These are phyloP conservation scores for Ganoderma multipileum DNA, from an alignment of 1,284 basidiomycete species.

Conservation along the genomic window DNA sequence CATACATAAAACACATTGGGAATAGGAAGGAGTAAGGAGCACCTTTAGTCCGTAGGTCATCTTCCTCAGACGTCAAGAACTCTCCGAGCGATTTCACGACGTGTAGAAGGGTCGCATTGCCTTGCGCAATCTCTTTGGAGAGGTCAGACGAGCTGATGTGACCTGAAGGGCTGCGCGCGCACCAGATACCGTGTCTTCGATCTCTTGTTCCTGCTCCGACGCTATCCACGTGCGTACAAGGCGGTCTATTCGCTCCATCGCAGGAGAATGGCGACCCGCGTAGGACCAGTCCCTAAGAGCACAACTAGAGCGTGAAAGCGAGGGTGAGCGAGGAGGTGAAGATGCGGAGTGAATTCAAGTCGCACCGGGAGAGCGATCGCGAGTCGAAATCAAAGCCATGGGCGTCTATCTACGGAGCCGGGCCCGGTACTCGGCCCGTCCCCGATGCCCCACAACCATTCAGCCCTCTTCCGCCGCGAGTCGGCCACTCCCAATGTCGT, in stretches of 20 bases:
- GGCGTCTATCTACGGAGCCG: neutral
- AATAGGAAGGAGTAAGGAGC: neutral
- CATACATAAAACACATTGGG: slow-evolving; percentile 1
- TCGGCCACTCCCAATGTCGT: no score
- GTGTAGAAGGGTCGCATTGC: slow-evolving; percentile 70
- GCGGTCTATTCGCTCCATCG: slow-evolving; percentile 52
- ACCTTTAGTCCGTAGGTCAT: slow-evolving; percentile 83
- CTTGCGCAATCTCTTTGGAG: slow-evolving; percentile 67
- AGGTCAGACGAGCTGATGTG: neutral
- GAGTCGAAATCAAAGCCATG: neutral
- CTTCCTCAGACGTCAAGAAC: slow-evolving; percentile 88
- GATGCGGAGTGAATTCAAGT: neutral
- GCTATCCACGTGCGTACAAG: slow-evolving; percentile 80
- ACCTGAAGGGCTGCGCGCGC: slow-evolving; percentile 34
- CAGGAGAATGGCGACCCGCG: no score
- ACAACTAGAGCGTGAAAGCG: neutral
- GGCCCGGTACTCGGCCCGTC: neutral
- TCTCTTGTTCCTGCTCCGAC: slow-evolving; percentile 63
- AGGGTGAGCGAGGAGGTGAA: neutral
- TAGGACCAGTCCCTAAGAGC: neutral
- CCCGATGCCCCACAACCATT: no score
- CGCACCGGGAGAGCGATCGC: neutral
- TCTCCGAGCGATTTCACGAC: slow-evolving; percentile 90
- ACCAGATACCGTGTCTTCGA: slow-evolving; percentile 68
- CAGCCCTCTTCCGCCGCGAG: no score